Evolutionary conservation across 2,329 filamentous ascomycete species (phyloP).

Genomic region (Teratosphaeria zuluensis): DNA sequence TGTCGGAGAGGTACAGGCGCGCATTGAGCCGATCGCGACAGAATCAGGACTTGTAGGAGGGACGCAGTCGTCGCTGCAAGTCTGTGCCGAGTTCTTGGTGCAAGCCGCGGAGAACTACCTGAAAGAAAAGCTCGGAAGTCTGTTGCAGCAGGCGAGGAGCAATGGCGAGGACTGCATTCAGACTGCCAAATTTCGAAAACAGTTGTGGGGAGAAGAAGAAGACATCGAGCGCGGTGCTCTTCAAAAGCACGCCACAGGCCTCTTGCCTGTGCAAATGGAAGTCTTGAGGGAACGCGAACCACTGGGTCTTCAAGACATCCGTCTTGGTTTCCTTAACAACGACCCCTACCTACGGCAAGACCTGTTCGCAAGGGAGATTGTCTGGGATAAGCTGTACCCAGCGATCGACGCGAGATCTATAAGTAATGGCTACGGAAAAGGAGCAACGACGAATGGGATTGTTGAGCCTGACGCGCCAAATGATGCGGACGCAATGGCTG

Average conservation of each 20-base stretch:
- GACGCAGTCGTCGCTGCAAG: constrained; percentile 27
- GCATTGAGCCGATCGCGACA: constrained; percentile 57
- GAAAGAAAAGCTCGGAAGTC: constrained; percentile 48
- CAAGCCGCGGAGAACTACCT: constrained; percentile 53
- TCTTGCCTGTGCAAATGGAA: constrained; percentile 73
- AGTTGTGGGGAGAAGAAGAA: constrained; percentile 67
- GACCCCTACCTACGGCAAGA: constrained; percentile 69
- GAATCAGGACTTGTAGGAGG: constrained; percentile 49
- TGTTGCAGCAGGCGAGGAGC: constrained; percentile 45
- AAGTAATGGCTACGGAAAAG: constrained; percentile 27
- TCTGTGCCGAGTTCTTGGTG: constrained; percentile 50
- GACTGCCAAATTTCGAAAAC: constrained; percentile 66
- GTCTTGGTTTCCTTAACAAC: constrained; percentile 64
- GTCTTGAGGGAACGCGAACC: constrained; percentile 62
- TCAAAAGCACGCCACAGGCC: constrained; percentile 61
- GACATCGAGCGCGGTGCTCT: constrained; percentile 64
- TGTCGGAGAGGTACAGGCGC: constrained; percentile 44
- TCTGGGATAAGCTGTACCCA: constrained; percentile 37
- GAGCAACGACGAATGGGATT: constrained; percentile 53
- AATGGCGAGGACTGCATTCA: constrained; percentile 53
- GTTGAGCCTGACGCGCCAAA: constrained; percentile 46
- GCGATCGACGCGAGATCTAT: constrained; percentile 1
- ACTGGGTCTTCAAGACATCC: constrained; percentile 67
- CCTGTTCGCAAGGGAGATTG: constrained; percentile 60
- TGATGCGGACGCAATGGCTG: constrained; percentile 1